Conservation (phyloP, 2,329 filamentous ascomycete genomes). For the Ophiostoma sp. region DNA sequence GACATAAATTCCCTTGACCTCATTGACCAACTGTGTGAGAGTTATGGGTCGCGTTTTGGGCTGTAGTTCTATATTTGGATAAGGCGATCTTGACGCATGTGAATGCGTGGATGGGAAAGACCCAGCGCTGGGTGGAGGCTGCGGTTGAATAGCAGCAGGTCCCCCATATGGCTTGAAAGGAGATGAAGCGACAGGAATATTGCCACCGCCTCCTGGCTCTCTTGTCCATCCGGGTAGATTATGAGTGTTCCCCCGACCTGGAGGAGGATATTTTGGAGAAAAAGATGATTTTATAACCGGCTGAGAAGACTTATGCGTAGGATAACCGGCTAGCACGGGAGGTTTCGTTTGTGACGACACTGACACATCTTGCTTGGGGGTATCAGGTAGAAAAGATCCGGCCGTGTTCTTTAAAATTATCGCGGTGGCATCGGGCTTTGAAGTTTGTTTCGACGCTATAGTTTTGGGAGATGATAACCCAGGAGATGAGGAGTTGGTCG, state of each 20-base stretch:
- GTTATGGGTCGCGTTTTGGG: constrained; percentile 69
- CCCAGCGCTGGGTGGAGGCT: background rate
- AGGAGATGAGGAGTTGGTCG: too few relatives aligned
- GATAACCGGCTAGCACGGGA: too few relatives aligned
- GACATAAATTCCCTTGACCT: constrained; percentile 82
- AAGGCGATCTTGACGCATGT: background rate
- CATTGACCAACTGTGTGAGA: constrained; percentile 74
- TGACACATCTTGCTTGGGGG: background rate
- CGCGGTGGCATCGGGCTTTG: background rate
- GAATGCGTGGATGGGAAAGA: background rate
- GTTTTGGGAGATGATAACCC: background rate
- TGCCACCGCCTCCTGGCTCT: background rate
- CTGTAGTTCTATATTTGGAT: constrained; percentile 42
- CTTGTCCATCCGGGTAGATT: background rate
- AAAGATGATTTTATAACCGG: background rate
- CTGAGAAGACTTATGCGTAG: background rate
- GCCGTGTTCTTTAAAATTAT: background rate
- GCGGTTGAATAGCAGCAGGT: background rate
- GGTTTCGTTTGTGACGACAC: background rate
- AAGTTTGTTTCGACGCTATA: background rate
- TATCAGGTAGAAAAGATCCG: background rate
- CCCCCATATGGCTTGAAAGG: background rate
- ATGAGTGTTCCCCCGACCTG: background rate
- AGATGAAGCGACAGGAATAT: background rate
- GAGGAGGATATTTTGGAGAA: background rate